Evolutionary conservation across 176 grass and related monocot genomes (phyloP).

Genomic region (Oryza officinalis): DNA sequence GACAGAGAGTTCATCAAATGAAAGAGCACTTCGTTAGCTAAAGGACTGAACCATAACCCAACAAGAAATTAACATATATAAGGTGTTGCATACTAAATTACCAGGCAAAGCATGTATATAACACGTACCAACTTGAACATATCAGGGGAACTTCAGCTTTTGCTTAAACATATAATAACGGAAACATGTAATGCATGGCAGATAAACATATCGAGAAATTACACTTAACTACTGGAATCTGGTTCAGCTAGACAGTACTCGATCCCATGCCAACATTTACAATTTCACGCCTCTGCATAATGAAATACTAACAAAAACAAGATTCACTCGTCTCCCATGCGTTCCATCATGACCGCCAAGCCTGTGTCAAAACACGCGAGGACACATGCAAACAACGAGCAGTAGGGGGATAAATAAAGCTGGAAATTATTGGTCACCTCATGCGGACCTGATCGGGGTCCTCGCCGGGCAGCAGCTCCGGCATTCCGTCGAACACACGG

Average conservation of each 20-base stretch:
- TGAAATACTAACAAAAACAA: background rate
- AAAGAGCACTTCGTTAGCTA: background rate
- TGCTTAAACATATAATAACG: background rate
- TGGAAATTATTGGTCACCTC: conserved; percentile 28
- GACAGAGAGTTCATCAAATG: background rate
- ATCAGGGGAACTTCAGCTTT: background rate
- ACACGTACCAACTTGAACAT: background rate
- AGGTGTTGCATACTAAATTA: background rate
- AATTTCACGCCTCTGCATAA: too few relatives aligned
- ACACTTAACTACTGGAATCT: background rate
- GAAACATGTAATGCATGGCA: background rate
- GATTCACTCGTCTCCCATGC: background rate
- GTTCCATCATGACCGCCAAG: background rate
- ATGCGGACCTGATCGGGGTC: conserved; percentile 61
- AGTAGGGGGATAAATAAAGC: background rate
- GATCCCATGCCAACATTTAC: background rate
- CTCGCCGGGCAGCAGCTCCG: conserved; percentile 55
- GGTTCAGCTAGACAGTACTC: background rate
- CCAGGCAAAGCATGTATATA: background rate
- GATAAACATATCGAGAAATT: background rate
- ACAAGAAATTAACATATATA: background rate
- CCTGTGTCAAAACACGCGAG: background rate
- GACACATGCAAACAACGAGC: background rate
- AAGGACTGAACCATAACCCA: background rate
- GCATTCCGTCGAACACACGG: conserved; percentile 77